Evolutionary conservation across 2,329 filamentous ascomycete genomes (phyloP), one percentile per base, ranked within the genome.

Genomic region (Emmonsiellopsis sp.): DNA sequence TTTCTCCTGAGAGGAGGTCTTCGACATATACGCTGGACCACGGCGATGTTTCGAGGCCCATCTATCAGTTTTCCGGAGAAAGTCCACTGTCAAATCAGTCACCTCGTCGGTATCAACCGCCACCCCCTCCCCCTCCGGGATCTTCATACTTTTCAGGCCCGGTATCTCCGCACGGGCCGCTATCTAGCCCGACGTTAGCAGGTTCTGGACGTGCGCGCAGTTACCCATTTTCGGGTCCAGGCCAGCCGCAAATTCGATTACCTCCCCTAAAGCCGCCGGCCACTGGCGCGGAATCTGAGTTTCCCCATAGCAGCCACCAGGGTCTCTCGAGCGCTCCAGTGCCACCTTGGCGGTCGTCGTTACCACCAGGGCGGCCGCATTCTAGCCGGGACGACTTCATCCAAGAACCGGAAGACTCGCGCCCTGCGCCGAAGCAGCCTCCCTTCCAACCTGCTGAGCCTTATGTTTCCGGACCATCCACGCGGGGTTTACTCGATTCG

Each of bases 261-360:
- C 56, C 56, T 3, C 54, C 56, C 4, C 50, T 58, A 15, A 50
- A 38, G 8, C 53, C 51, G 10, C 41, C 53, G 15, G 46, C 41
- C 40, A 46, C 45, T 3, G 45, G 51, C 10, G 11, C 50, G 6
- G 52, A 54, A 16, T 16, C 52, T 20, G 51, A 54, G 20, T 54
- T 43, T 37, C 35, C 51, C 26, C 50, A 42, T 16, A 42, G 35
- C 32, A 35, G 26, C 11, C 51, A 1, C 20, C 20, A 26, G 13
- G 44, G 46, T 2, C 30, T 26, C 5, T 15, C 15, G 3, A 47
- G 52, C 34, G 20, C 45, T 13, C 47, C 52, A 3, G 48, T 52
- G 15, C 20, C 26, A 32, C 13, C 51, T 30, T 32, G 15, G 46
- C 34, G 38, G 10, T 15, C 16, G 1, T 49, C 35, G n/a, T 31